Base-by-base conservation (phyloP, 768 basidiomycete species). In the Russula emetica region DNA sequence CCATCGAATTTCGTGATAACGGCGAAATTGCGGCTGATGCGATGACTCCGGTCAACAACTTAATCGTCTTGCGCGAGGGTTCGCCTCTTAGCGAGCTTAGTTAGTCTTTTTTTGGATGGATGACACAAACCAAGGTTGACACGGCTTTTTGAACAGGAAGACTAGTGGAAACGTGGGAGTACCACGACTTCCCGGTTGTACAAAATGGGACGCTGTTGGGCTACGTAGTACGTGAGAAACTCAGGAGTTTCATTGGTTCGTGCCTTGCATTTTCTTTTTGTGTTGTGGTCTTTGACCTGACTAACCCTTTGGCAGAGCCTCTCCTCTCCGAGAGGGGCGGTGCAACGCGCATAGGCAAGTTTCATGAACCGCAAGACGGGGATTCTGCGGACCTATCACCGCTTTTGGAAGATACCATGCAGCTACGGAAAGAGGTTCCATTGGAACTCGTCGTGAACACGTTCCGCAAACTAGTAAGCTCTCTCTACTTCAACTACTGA, bases 361-460 rank as follows among this genome's bases (percentile, higher is more conserved):
- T 64, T 49, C 24, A 28, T 22, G 52, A 20, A 1, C 36, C 30
- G 16, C 59, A 55, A 16, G 50, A 56, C 0, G 42, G 49, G 16
- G 55, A 56, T 16, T 56, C 28, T 28, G 50, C 55, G 4, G 71
- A 79, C 63, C 70, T 80, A 24, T 75, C 77, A 1, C 44, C 69
- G 0, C 64, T 76, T 22, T 67, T 79, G 24, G 79, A 80, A 51
- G 73, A 82, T 50, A 79, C 84, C 0, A 74, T 85, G 55, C 83
- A 87, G 63, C 76, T 90, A 60, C 78, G 85, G 40, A 83, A 86
- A 70, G 85, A 87, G 66, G 83, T 86, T 14, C 86, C 88, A 2
- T 80, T 85, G 70, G 87, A 89, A 67, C 76, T 87, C 11, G 85
- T 88, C 16, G 86, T 88, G 30, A 82, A 78, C 69, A 86, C 86